Base-by-base conservation (phyloP, 257 asterid genomes). In the Petunia secreta region DNA sequence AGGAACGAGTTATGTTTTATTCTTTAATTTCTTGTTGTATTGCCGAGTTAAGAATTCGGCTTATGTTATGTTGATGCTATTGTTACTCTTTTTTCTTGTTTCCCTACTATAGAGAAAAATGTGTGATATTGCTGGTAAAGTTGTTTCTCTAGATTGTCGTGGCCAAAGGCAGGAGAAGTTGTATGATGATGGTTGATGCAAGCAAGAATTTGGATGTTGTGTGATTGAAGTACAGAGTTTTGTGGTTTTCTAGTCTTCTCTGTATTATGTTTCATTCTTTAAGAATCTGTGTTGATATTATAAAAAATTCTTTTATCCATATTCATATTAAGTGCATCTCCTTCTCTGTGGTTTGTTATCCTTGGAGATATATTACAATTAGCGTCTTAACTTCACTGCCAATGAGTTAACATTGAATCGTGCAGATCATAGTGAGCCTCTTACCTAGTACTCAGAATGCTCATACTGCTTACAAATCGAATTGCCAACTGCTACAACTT, bases 111-210 rank as follows among this genome's bases (percentile, higher is more conserved):
- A 85, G 88, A 59, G 98, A 91, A 5, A 93, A 92, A 79, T 93
- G 99, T 76, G 97, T 78, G 99, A 95, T 87, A 91, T 95, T 73
- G 98, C 97, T 85, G 97, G 95, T 73, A 93, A 91, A 81, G 98
- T 97, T 76, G 99, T 95, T 85, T 93, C 99, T 81, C 95, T 97
- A 39, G 97, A 95, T 46, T 95, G 98, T 59, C 97, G 98, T 39
- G 98, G 97, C 44, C 93, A 95, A 84, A 98, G 98, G 64, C 98
- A 89, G 79, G 98, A 98, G 79, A 97, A 93, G n/a, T n/a, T n/a
- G n/a, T n/a, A n/a, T n/a, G n/a, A n/a, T n/a, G n/a, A n/a, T n/a
- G n/a, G n/a, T n/a, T n/a, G n/a, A n/a, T n/a, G n/a, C n/a, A n/a
- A n/a, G n/a, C n/a, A n/a, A n/a, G n/a, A n/a, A n/a, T n/a, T n/a